Conservation (phyloP, 1,284 basidiomycete species). For the Ganoderma meredithae region DNA sequence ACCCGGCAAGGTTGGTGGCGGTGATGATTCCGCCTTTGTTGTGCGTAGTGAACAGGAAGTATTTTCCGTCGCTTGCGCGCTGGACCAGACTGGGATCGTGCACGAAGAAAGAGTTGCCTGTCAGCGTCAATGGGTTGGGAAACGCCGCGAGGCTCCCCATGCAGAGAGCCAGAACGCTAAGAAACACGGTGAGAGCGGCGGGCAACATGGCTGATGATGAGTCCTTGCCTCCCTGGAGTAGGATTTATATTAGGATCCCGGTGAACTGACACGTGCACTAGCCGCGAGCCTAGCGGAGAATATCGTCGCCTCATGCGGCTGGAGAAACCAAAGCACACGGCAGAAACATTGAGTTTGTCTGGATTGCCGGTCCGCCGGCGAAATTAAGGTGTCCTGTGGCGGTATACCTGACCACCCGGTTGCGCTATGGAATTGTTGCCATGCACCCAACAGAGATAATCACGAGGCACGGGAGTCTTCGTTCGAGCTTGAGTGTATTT, state of each 20-base stretch:
- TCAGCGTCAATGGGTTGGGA: conserved; percentile 29
- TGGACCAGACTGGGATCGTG: conserved; percentile 35
- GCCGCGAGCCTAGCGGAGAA: background rate
- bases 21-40: conserved; percentile 31
- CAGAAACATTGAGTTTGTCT: background rate
- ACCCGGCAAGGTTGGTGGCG: conserved; percentile 33
- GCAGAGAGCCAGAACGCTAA: conserved; percentile 14
- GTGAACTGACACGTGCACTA: background rate
- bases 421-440: no score
- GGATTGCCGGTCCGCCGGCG: conserved; percentile 10
- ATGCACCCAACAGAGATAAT: background rate
- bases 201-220: background rate
- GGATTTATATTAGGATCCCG: background rate
- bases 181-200: conserved; percentile 6
- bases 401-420: conserved; percentile 4
- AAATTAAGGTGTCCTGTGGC: background rate
- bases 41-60: conserved; percentile 34
- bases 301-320: background rate
- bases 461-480: background rate
- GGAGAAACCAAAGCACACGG: background rate
- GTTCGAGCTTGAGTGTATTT: background rate
- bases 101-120: conserved; percentile 25
- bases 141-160: conserved; percentile 23
- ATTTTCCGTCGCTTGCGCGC: conserved; percentile 32
- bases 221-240: no score